Conservation (phyloP, 2,329 filamentous ascomycete genomes). For the Raffaelea ambrosiae region DNA sequence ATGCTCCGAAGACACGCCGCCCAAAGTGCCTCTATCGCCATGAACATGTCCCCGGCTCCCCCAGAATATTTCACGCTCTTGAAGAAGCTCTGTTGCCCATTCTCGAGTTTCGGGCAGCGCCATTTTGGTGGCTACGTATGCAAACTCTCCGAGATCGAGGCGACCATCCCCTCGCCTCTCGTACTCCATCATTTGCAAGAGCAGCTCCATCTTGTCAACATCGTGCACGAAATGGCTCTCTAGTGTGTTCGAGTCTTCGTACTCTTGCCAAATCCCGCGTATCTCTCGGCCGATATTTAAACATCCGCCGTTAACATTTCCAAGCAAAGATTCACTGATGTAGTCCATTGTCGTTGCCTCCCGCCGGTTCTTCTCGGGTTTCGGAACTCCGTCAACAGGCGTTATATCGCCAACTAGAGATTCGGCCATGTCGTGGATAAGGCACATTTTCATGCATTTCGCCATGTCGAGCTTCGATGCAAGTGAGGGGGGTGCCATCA, state of each 20-base stretch:
- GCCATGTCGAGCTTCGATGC: constrained; percentile 63
- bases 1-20: constrained; percentile 28
- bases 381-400: constrained; percentile 76
- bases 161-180: constrained; percentile 59
- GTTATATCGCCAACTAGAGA: constrained; percentile 94
- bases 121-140: constrained; percentile 66
- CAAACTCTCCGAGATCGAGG: constrained; percentile 79
- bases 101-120: constrained; percentile 64
- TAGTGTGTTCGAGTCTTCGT: constrained; percentile 76
- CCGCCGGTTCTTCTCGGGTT: constrained; percentile 79
- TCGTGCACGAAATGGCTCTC: constrained; percentile 92
- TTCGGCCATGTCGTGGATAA: constrained; percentile 97
- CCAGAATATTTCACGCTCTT: constrained; percentile 72
- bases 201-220: constrained; percentile 91
- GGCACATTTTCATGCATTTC: constrained; percentile 88
- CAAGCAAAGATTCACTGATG: constrained; percentile 64
- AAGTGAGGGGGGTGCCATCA: constrained; percentile 76
- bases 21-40: constrained; percentile 32
- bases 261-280: constrained; percentile 82
- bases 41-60: constrained; percentile 35
- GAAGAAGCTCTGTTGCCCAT: constrained; percentile 73
- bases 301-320: constrained; percentile 61
- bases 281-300: constrained; percentile 58
- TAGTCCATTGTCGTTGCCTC: constrained; percentile 91
- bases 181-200: constrained; percentile 95